Base-by-base conservation (phyloP, 208 protist species). In the Acanthamoeba royreba region DNA sequence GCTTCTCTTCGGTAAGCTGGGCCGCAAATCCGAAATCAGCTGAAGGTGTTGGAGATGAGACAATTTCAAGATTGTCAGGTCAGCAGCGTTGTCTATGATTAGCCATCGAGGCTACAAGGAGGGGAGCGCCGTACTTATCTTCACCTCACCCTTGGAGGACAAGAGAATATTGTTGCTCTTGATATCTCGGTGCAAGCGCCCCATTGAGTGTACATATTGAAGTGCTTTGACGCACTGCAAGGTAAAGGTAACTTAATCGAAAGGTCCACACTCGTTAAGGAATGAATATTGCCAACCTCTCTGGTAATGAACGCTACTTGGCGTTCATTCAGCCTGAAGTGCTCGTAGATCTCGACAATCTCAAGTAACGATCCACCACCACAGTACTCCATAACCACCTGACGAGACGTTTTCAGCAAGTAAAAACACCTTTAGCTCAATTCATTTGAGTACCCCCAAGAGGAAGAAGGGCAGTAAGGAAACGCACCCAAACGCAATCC, bases 171-270 rank as follows among this genome's bases (percentile, higher is more conserved):
- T 98, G 77, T 98, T 97, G 22, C 79, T 93, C 63, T 98, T 98
- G 25, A 98, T 97, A 86, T 98, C 97, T 31, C 97, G n/a, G 77
- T 98, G 97, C 46, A 98, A 97, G 35, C 96, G 46, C 19, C 97
- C 74, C 25, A 94, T 94, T 31, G 38, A 79, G 89, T 98, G 96
- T 15, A 97, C 85, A 69, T 96, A 97, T 28, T 66, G 43, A 0
- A 97, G 83, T 8, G 95, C 95, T 47, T 85, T 81, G 0, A 97
- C 81, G 43, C 74, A 95, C 77, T 0, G 66, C 15, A 4, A 1
- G 3, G 13, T 0, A 79, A n/a, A 13, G 66, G 28, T 11, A 43
- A 28, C 25, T 45, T n/a, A 1, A 63, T 31, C 25, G 17, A 40
- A 19, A 8, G 74, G 92, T 4, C 38, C 28, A 90, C 11, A 52